Evolutionary conservation across 2,329 filamentous ascomycete genomes (phyloP).

Genomic region (Zopfia rhizophila): DNA sequence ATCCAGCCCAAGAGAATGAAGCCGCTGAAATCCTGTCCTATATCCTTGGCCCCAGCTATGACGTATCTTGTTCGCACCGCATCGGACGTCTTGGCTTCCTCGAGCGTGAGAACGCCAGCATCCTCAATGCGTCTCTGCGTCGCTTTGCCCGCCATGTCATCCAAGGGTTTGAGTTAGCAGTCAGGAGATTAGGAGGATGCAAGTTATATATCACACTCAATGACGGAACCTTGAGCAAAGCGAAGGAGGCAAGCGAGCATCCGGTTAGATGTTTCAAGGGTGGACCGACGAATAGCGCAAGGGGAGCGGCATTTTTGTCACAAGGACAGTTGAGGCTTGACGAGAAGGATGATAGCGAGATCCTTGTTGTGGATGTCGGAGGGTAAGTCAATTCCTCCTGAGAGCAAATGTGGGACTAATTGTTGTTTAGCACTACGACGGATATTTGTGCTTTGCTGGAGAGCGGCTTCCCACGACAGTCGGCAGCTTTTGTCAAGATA

Average conservation of each 20-base stretch:
- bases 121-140: slow-evolving; percentile 71
- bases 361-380: slow-evolving; percentile 70
- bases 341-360: slow-evolving; percentile 11
- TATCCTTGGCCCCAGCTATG: slow-evolving; percentile 47
- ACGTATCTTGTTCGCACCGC: slow-evolving; percentile 57
- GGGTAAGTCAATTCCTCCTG: too few relatives aligned
- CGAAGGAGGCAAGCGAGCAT: slow-evolving; percentile 63
- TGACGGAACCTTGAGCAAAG: slow-evolving; percentile 69
- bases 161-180: slow-evolving; percentile 64
- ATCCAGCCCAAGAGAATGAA: slow-evolving; percentile 55
- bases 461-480: slow-evolving; percentile 70
- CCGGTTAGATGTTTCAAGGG: slow-evolving; percentile 72
- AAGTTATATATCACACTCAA: slow-evolving; percentile 72
- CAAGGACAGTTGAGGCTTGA: slow-evolving; percentile 28
- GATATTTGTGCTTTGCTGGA: slow-evolving; percentile 69
- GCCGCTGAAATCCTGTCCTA: slow-evolving; percentile 52
- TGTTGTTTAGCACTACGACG: slow-evolving; percentile 72
- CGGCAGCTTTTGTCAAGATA: slow-evolving; percentile 69
- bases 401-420: too few relatives aligned
- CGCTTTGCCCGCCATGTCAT: slow-evolving; percentile 68
- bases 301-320: slow-evolving; percentile 66
- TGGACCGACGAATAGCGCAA: slow-evolving; percentile 69
- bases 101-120: slow-evolving; percentile 72
- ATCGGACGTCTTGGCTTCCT: slow-evolving; percentile 62
- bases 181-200: slow-evolving; percentile 63